Evolutionary conservation across 257 asterid species (phyloP).

Genomic region (Jasminum sambac): DNA sequence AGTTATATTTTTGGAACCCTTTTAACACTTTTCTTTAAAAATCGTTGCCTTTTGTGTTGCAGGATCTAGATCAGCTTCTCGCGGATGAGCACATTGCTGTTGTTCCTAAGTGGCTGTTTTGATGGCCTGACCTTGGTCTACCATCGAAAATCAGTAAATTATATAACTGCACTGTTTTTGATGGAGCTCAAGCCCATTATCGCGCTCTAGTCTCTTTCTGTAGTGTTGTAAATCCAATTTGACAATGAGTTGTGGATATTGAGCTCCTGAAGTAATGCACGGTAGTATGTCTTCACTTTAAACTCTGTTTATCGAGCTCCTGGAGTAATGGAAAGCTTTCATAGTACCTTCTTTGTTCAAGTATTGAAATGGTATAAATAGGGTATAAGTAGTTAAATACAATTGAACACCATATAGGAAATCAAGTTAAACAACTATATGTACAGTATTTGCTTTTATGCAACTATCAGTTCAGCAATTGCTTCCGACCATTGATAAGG

Average conservation of each 20-base stretch:
- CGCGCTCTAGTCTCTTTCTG: slow-evolving; percentile 4
- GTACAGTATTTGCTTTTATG: slow-evolving; percentile 19
- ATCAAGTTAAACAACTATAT: neutral
- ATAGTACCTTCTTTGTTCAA: neutral
- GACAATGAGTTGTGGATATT: neutral
- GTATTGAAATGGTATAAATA: neutral
- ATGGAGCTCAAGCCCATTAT: neutral
- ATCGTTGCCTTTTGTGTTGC: slow-evolving; percentile 14
- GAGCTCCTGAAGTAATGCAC: neutral
- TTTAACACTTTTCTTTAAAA: neutral
- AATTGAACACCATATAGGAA: neutral
- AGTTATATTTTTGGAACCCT: too few relatives aligned
- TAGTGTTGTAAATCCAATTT: slow-evolving; percentile 6
- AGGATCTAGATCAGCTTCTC: slow-evolving; percentile 33
- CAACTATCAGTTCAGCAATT: slow-evolving; percentile 26
- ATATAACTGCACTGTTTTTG: neutral
- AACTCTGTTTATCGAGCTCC: slow-evolving; percentile 2
- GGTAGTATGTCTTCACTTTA: neutral
- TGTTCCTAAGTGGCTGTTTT: slow-evolving; percentile 4
- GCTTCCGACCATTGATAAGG: slow-evolving; percentile 26
- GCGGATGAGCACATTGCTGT: slow-evolving; percentile 27
- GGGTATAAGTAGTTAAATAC: too few relatives aligned
- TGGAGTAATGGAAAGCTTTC: neutral
- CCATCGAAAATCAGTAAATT: neutral
- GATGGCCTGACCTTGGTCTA: neutral